Base-by-base conservation (phyloP, 139 green algal genomes). In the Auxenochlorella pyrenoidosa region DNA sequence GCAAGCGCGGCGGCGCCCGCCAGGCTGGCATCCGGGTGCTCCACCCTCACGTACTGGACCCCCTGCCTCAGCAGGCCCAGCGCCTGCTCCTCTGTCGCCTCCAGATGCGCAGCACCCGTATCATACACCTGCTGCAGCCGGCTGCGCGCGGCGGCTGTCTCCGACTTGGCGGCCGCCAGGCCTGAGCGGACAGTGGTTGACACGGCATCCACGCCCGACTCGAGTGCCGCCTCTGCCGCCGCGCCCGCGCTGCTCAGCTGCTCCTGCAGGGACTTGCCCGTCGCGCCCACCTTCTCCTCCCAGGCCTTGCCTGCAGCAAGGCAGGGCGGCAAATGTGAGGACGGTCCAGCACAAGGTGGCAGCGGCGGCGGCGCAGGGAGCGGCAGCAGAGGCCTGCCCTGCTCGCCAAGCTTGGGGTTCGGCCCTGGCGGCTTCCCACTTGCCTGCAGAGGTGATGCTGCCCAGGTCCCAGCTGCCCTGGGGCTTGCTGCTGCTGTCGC, bases 1-100 rank as follows among this genome's bases (percentile, higher is more conserved):
- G 65, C 34, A 6, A 59, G 40, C 12, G 38, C 76, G 12, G 77
- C 34, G 28, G 66, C 58, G 3, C 36, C 82, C 15, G 82, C 68
- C 28, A 76, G 34, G 34, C 76, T 73, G 6, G 73, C 75, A 36
- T 86, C 34, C 1, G 87, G 41, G 60, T 93, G 63, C 40, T 93
- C 86, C 30, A 60, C 38, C 26, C 32, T 40, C 13, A 85, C 86
- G 51, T 47, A 79, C 6, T 54, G 34, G 22, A 93, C 76, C 16
- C 89, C 90, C 43, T 85, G 44, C n/a, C 30, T 44, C 60, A 86
- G 38, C 32, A 41, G n/a, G 4, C 78, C 83, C 24, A 87, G 36
- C 51, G 83, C 76, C 65, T 82, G 75, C 76, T 81, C 44, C 76
- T 88, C 75, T 26, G 51, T 83, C 21, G 47, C 34, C 68, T 86